Conservation (phyloP, 2,329 filamentous ascomycete genomes). For the Thelonectria rubi region DNA sequence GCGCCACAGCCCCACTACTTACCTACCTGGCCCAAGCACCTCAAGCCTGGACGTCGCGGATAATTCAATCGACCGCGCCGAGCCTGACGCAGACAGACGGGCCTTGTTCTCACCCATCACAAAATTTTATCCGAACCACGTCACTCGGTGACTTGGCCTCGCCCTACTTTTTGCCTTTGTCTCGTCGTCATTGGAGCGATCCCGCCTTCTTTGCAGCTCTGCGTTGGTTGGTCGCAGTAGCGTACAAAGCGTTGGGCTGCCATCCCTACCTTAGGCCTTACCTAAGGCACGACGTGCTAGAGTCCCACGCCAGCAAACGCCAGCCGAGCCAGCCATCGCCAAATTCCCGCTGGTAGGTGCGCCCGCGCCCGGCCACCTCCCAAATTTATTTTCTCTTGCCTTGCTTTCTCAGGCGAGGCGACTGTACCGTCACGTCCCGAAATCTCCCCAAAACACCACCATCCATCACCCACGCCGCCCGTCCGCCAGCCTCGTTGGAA, state of each 20-base stretch:
- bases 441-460: constrained; percentile 14
- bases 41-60: background rate
- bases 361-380: constrained; percentile 25
- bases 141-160: constrained; percentile 14
- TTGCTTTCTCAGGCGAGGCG: constrained; percentile 19
- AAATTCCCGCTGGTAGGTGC: constrained; percentile 23
- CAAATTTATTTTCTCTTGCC: constrained; percentile 18
- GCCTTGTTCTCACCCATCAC: background rate
- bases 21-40: background rate
- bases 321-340: constrained; percentile 20
- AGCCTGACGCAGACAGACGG: background rate
- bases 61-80: constrained; percentile 28
- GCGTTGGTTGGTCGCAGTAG: constrained; percentile 20
- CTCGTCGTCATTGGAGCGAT: constrained; percentile 27
- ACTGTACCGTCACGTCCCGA: constrained; percentile 2
- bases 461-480: constrained; percentile 5
- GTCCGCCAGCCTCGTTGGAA: constrained; percentile 18
- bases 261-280: constrained; percentile 15
- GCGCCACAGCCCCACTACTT: background rate
- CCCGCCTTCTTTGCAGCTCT: constrained; percentile 13
- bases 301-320: background rate
- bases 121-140: constrained; percentile 10
- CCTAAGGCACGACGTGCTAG: background rate
- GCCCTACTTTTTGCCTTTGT: constrained; percentile 6
- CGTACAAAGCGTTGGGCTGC: constrained; percentile 27